Evolutionary conservation across 257 asterid genomes (phyloP).

Genomic region (Fraxinus pennsylvanica): DNA sequence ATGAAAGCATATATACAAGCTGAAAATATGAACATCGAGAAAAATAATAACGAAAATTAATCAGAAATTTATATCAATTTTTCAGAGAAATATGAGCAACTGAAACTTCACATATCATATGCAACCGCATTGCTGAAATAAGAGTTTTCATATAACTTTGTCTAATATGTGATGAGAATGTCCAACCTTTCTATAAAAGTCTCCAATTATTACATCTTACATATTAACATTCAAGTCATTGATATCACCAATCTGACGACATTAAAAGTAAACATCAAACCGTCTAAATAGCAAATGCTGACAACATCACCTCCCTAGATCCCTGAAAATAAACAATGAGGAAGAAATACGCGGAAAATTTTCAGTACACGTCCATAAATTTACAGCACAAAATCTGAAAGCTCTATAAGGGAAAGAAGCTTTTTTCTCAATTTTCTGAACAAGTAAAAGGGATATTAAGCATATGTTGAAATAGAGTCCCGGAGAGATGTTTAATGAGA

Average conservation of each 20-base stretch:
- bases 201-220: background rate
- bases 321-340: background rate
- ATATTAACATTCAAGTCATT: constrained; percentile 4
- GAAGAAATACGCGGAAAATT: background rate
- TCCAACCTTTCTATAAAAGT: background rate
- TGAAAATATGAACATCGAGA: no score
- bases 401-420: background rate
- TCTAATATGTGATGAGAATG: background rate
- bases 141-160: no score
- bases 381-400: background rate
- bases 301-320: background rate
- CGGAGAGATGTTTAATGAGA: background rate
- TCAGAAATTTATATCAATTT: no score
- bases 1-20: no score
- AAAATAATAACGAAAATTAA: no score
- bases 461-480: background rate
- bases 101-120: no score
- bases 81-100: no score
- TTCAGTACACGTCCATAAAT: background rate
- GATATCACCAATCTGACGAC: background rate
- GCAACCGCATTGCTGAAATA: no score
- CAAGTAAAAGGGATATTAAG: background rate
- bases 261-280: background rate
- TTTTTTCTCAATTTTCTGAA: background rate
- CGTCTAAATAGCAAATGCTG: background rate